Conservation (phyloP, 768 basidiomycete genomes). For the Boletus vermiculosoides region DNA sequence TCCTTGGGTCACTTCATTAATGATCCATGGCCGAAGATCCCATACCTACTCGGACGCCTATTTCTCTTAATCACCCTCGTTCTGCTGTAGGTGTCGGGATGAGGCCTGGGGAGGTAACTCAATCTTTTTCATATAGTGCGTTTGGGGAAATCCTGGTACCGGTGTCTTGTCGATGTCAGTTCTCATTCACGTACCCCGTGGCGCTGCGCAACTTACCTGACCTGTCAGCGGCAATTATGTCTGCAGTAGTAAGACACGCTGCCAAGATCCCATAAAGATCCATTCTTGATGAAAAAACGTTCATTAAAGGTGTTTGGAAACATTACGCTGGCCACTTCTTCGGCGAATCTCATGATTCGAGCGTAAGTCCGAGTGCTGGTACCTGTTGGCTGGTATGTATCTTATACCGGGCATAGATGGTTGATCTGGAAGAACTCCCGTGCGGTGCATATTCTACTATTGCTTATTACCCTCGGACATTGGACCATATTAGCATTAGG, state of each 20-base stretch:
- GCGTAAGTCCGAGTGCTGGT: not conserved
- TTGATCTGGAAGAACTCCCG: not conserved
- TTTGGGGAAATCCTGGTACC: too few species aligned
- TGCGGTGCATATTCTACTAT: not conserved
- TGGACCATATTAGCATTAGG: not conserved
- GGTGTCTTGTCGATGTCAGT: not conserved
- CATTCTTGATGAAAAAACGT: not conserved
- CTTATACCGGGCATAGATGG: not conserved
- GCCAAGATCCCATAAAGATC: not conserved
- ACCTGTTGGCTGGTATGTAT: not conserved
- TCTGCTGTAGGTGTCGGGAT: not conserved
- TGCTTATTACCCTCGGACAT: not conserved
- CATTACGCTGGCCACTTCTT: not conserved
- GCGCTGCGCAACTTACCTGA: not conserved
- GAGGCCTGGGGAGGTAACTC: too few species aligned
- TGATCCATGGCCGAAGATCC: not conserved
- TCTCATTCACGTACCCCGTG: too few species aligned
- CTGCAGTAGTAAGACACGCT: not conserved
- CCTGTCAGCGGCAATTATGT: not conserved
- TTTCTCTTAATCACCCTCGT: not conserved
- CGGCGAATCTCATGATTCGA: not conserved
- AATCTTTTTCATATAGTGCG: not conserved
- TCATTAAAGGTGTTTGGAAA: not conserved
- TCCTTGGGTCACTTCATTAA: too few species aligned
- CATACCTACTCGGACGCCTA: not conserved